Base-by-base conservation (phyloP, 2,329 filamentous ascomycete genomes). In the Diaporthe destruens region DNA sequence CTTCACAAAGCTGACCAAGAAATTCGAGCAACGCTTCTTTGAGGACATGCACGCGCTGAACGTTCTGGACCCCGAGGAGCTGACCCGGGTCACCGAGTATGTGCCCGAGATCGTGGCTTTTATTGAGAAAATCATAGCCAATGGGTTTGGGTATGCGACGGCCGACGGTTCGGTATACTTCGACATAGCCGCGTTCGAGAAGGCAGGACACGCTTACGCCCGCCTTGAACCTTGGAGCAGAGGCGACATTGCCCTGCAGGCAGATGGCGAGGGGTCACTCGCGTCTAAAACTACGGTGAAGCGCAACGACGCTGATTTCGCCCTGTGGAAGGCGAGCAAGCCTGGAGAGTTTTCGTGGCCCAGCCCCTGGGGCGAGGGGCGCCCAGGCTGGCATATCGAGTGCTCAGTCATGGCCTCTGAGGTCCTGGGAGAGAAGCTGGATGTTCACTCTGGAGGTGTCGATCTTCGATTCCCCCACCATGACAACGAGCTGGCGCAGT, bases 331-430 rank as follows among this genome's bases (percentile, higher is more conserved):
- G 81, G 91, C 92, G 69, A 95, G 93, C 1, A 98, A 97, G 83
- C 90, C 94, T 18, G 96, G 96, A 55, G 96, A 98, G 85, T 96
- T 96, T 0, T 93, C 90, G 76, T 98, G 96, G 96, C 87, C 91
- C 6, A 96, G 93, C 77, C 91, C 91, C 4, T 98, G 96, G 95
- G 95, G 96, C 6, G 87, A 91, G 71, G 95, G 95, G 6, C 88
- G 96, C 56, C 96, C 96, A 0, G 96, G 96, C 23, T 98, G 96
- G 96, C 96, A 98, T 80, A 98, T 98, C 78, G 95, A 98, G 84
- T 98, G 96, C 90, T 95, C 93, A 1, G 95, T 95, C 20, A 98
- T 98, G 96, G 95, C 95, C 0, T 96, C 93, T 2, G 94, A 95
- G 75, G 89, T 95, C n/a, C 85, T 98, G 1, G 95, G 95, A 6